Evolutionary conservation across 1,284 basidiomycete genomes (phyloP), one percentile per base, ranked within the genome.

Genomic region (Cryptococcus sp.): DNA sequence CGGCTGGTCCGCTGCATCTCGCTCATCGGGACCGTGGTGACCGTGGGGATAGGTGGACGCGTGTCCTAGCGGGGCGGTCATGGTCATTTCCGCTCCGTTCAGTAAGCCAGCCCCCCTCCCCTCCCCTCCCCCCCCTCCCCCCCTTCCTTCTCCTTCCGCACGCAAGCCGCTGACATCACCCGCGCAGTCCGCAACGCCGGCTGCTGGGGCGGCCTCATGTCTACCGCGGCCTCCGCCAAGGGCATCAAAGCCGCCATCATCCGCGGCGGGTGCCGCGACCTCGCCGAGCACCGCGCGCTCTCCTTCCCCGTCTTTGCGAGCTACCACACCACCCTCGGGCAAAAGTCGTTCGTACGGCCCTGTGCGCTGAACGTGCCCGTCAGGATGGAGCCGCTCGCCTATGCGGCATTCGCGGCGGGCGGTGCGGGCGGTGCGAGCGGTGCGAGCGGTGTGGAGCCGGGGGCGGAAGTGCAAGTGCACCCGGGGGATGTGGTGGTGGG

Each of bases 401-500:
- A 54, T 33, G 45, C 37, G 4, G 12, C 33, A 13, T 18, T n/a
- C n/a, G n/a, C n/a, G n/a, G n/a, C n/a, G n/a, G 11, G 18, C 11
- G 11, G 20, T 50, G 16, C 9, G 28, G 58, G 12, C 48, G 57
- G 80, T 18, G 21, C 9, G n/a, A 5, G 18, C 11, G 11, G 20
- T 50, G 16, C 9, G 28, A 59, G 12, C 48, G 57, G 80, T 18
- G 21, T 33, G n/a, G n/a, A n/a, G n/a, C n/a, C 39, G 16, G 18
- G 23, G 23, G 46, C 11, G 24, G 50, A 56, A 86, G 8, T 62
- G 81, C 55, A 74, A 1, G 82, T 97, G 4, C 71, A 84, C 21
- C 89, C 93, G 2, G 88, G 87, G 2, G 94, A 96, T 71, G 83
- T 87, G 79, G 82, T 97, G 38, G 75, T 95, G 16, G 92, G 86